Conservation (phyloP, 371 early-diverging fungal species). For the Smittium culicis region DNA sequence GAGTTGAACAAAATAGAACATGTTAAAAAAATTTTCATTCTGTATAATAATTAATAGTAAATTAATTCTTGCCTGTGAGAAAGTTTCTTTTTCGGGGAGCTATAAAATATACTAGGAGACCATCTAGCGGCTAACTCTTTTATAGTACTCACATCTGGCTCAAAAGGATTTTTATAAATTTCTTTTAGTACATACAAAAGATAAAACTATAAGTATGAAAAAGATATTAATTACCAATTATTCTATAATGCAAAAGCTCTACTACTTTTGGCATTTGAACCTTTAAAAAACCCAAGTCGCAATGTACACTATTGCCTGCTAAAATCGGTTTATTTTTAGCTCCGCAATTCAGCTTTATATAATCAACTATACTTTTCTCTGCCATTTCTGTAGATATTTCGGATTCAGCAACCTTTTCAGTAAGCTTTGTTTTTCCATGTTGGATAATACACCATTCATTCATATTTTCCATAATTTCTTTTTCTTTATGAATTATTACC, state of each 20-base stretch:
- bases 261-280: constrained; percentile 69
- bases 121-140: constrained; percentile 77
- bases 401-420: constrained; percentile 58
- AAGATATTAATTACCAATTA: constrained; percentile 21
- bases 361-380: constrained; percentile 42
- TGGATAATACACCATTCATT: constrained; percentile 80
- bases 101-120: constrained; percentile 36
- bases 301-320: constrained; percentile 90
- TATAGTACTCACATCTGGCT: constrained; percentile 73
- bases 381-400: constrained; percentile 52
- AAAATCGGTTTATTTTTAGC: constrained; percentile 46
- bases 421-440: constrained; percentile 76
- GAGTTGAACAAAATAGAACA: too few species aligned
- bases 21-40: too few species aligned
- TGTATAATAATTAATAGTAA: too few species aligned
- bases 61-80: constrained; percentile 39
- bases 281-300: constrained; percentile 65
- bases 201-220: neutral
- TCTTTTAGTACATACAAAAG: neutral
- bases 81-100: constrained; percentile 14
- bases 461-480: constrained; percentile 72
- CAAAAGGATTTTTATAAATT: neutral
- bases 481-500: constrained; percentile 63
- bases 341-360: constrained; percentile 41
- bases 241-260: constrained; percentile 73